Evolutionary conservation across 2,329 filamentous ascomycete species (phyloP).

Genomic region (Claviceps fusiformis): DNA sequence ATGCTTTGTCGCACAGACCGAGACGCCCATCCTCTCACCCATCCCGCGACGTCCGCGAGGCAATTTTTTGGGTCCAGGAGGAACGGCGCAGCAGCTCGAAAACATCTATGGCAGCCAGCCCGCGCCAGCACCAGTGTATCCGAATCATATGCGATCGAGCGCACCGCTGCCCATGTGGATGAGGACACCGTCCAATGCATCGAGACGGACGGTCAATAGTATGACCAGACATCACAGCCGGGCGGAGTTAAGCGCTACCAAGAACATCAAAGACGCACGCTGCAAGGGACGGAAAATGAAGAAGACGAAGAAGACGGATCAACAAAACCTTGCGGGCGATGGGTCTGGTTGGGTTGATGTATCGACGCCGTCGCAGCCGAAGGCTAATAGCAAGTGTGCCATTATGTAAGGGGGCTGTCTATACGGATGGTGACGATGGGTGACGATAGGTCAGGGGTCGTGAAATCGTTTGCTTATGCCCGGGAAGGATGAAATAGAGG

Average conservation of each 20-base stretch:
- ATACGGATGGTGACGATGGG: neutral
- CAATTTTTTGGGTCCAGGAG: slow-evolving; percentile 20
- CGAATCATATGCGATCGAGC: slow-evolving; percentile 4
- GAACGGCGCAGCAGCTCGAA: slow-evolving; percentile 40
- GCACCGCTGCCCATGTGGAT: slow-evolving; percentile 20
- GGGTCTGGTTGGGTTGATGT: slow-evolving; percentile 41
- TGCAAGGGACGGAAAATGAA: slow-evolving; percentile 39
- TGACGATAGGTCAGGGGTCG: no score
- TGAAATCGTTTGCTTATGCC: no score
- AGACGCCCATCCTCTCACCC: slow-evolving; percentile 37
- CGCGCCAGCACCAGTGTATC: slow-evolving; percentile 6
- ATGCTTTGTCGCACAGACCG: slow-evolving; percentile 19
- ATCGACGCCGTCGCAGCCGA: slow-evolving; percentile 17
- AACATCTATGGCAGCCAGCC: slow-evolving; percentile 34
- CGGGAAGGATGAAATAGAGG: no score
- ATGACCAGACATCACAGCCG: slow-evolving; percentile 37
- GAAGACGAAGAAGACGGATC: slow-evolving; percentile 19
- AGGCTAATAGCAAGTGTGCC: slow-evolving; percentile 35
- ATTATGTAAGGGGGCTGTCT: slow-evolving; percentile 30
- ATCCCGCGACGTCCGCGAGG: slow-evolving; percentile 36
- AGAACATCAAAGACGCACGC: slow-evolving; percentile 49
- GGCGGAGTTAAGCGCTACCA: slow-evolving; percentile 45
- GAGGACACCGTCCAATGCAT: slow-evolving; percentile 20
- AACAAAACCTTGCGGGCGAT: slow-evolving; percentile 20
- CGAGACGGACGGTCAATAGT: slow-evolving; percentile 25